Percentiles rank a stretch among this genome's conserved stretches.
These are phyloP conservation scores for Multifurca ochricompacta DNA, from an alignment of 768 basidiomycete genomes.

Conservation along the genomic window DNA sequence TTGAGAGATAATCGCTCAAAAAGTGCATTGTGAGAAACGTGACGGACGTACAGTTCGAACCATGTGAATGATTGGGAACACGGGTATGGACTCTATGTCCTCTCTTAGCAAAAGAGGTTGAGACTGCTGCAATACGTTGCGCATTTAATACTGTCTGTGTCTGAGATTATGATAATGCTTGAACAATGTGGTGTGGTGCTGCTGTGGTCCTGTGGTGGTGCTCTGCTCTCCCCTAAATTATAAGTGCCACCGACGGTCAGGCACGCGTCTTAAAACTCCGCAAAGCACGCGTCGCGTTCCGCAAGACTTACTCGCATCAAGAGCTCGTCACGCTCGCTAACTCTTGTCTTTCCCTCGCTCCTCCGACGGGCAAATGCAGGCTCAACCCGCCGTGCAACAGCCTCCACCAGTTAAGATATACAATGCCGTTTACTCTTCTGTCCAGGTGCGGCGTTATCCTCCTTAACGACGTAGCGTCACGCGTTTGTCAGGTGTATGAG, in stretches of 20 bases:
- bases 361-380: slow-evolving; percentile 12
- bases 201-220: too few relatives aligned
- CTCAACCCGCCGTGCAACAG: slow-evolving; percentile 17
- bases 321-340: background rate
- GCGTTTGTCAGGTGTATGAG: slow-evolving; percentile 71
- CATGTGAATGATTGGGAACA: slow-evolving; percentile 78
- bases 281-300: slow-evolving; percentile 18
- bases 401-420: slow-evolving; percentile 71
- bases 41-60: slow-evolving; percentile 49
- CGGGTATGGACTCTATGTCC: slow-evolving; percentile 50
- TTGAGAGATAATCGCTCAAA: background rate
- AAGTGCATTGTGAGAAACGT: background rate
- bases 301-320: background rate
- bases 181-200: too few relatives aligned
- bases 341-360: background rate
- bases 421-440: slow-evolving; percentile 88
- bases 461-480: slow-evolving; percentile 16
- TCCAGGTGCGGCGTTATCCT: slow-evolving; percentile 46
- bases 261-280: slow-evolving; percentile 19
- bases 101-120: slow-evolving; percentile 40
- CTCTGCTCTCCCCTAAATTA: too few relatives aligned
- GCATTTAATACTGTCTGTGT: background rate
- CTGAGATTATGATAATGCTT: background rate
- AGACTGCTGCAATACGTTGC: slow-evolving; percentile 22
- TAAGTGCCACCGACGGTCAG: background rate